These are phyloP conservation scores for Coemansia sp. DNA, from an alignment of 192 early-diverging fungal species.

Conservation along the genomic window DNA sequence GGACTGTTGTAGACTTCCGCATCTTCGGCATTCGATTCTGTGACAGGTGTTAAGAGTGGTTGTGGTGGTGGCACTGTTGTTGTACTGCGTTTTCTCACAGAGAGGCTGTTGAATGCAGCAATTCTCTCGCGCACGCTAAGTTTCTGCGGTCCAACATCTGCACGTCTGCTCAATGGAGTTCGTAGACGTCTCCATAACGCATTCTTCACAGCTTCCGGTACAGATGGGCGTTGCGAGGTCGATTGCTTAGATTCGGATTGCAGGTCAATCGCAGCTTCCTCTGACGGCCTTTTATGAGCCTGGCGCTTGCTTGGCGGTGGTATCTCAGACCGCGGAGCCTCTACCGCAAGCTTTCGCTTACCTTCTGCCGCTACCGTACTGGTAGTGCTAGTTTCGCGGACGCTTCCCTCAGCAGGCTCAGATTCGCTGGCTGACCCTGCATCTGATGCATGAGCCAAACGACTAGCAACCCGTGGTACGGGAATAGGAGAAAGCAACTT, in stretches of 20 bases:
- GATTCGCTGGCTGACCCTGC: not conserved
- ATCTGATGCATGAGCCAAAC: slow-evolving; percentile 1
- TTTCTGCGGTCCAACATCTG: slow-evolving; percentile 20
- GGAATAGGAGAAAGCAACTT: not conserved
- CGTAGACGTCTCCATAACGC: slow-evolving; percentile 30
- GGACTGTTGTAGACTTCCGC: not conserved
- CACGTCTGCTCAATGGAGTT: slow-evolving; percentile 27
- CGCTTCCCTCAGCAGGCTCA: not conserved
- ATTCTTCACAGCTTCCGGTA: slow-evolving; percentile 35
- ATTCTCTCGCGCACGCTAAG: slow-evolving; percentile 43
- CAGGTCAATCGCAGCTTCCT: not conserved
- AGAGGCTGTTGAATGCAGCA: slow-evolving; percentile 35
- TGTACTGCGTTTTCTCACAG: slow-evolving; percentile 4
- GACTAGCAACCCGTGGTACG: no score
- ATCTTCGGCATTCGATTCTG: not conserved
- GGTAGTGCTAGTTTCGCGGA: not conserved
- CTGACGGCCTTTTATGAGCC: not conserved
- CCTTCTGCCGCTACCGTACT: not conserved
- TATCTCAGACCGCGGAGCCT: slow-evolving; percentile 27
- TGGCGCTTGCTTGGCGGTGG: slow-evolving; percentile 38
- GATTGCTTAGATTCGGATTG: slow-evolving; percentile 11
- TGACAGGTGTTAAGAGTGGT: slow-evolving; percentile 1
- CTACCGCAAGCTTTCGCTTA: not conserved
- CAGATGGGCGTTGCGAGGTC: not conserved
- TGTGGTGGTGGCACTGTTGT: not conserved